These are phyloP conservation scores for Macrotyloma uniflorum DNA, from an alignment of 306 rosid genomes.

Conservation along the genomic window DNA sequence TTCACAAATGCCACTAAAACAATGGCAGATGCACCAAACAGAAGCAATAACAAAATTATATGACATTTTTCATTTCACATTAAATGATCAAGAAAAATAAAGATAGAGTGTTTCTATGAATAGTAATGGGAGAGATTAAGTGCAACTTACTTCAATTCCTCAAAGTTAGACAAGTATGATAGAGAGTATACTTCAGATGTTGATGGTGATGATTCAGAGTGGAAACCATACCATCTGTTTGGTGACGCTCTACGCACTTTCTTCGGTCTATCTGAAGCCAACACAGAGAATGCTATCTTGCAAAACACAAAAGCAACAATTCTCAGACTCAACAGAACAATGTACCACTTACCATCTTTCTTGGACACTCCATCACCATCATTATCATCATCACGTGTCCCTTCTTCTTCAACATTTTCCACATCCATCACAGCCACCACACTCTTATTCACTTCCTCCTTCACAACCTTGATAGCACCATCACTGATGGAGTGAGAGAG, in stretches of 20 bases:
- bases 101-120: too few relatives aligned
- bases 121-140: neutral
- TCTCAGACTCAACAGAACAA: constrained; percentile 55
- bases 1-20: too few relatives aligned
- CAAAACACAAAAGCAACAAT: constrained; percentile 58
- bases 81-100: too few relatives aligned
- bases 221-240: neutral
- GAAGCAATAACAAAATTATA: neutral
- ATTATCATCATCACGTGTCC: neutral
- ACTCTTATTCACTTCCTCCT: neutral
- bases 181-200: neutral
- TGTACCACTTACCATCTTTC: constrained; percentile 48
- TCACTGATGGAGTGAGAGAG: neutral
- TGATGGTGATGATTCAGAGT: neutral
- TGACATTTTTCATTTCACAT: too few relatives aligned
- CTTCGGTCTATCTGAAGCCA: constrained; percentile 61
- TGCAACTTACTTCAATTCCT: constrained; percentile 55
- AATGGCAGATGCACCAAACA: neutral
- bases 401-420: constrained; percentile 29
- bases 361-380: constrained; percentile 35
- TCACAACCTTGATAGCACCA: neutral
- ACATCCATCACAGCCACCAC: constrained; percentile 19
- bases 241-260: neutral
- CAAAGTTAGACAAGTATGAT: constrained; percentile 21
- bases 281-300: constrained; percentile 61